phyloP scores from a whole-genome alignment of 2,329 filamentous ascomycete species.

The Cytospora piceicola region DNA sequence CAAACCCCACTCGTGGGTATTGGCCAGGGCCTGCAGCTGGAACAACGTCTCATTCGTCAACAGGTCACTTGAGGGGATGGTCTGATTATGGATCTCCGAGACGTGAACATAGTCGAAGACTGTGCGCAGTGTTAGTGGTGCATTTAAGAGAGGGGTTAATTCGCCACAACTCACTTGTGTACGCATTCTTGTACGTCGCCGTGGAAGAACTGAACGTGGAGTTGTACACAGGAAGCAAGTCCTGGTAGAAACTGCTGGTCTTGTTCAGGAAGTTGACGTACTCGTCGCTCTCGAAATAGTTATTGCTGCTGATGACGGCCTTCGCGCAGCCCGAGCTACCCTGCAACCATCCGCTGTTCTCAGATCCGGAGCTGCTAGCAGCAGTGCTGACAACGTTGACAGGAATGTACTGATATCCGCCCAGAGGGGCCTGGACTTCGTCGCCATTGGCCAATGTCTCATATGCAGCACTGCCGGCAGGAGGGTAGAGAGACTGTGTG shows the following conservation, averaged over 20 bases:
- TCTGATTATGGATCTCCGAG: constrained; percentile 61
- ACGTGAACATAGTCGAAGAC: constrained; percentile 66
- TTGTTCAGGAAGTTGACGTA: constrained; percentile 49
- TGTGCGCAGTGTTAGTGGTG: constrained; percentile 36
- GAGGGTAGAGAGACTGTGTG: constrained; percentile 85
- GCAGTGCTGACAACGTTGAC: constrained; percentile 63
- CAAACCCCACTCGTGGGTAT: constrained; percentile 79
- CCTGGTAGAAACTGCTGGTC: constrained; percentile 64
- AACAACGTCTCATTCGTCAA: constrained; percentile 62
- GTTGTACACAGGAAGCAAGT: constrained; percentile 59
- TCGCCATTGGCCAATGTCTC: constrained; percentile 74
- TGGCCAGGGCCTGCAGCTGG: constrained; percentile 74
- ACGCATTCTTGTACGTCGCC: constrained; percentile 63
- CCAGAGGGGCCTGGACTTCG: constrained; percentile 67
- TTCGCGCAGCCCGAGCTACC: constrained; percentile 60
- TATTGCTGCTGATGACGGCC: constrained; percentile 58
- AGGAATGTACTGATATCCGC: constrained; percentile 84
- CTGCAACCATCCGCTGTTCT: constrained; percentile 63
- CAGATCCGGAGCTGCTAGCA: constrained; percentile 58
- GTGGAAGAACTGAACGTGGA: constrained; percentile 50
- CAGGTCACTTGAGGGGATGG: constrained; percentile 61
- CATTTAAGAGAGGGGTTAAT: background rate
- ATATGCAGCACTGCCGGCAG: constrained; percentile 59
- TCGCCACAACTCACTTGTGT: constrained; percentile 54
- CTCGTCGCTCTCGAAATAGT: constrained; percentile 54